phyloP scores from a whole-genome alignment of 495 filamentous ascomycete genomes.

The Neurospora sublineolata region DNA sequence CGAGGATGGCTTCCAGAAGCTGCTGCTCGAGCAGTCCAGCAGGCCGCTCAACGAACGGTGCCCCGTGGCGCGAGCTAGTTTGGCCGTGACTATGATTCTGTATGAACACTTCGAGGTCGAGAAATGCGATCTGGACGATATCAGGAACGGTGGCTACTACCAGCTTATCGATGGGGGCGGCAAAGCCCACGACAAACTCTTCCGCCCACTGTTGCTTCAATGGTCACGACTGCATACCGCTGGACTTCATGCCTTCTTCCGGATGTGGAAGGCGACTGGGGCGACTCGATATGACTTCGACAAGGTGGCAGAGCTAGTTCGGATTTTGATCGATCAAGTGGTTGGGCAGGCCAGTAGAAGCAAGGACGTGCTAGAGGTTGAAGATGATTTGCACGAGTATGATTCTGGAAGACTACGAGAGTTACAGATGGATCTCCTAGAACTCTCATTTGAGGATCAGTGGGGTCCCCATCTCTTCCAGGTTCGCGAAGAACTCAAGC shows the following conservation, averaged over 20 bases:
- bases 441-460: constrained; percentile 81
- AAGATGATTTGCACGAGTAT: constrained; percentile 77
- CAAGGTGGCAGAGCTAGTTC: constrained; percentile 80
- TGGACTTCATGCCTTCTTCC: constrained; percentile 78
- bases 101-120: constrained; percentile 96
- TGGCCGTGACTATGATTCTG: constrained; percentile 77
- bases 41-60: constrained; percentile 62
- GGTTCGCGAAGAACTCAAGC: constrained; percentile 83
- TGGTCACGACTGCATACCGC: constrained; percentile 93
- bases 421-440: constrained; percentile 89
- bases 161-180: constrained; percentile 58
- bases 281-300: constrained; percentile 79
- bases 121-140: constrained; percentile 72
- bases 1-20: constrained; percentile 83
- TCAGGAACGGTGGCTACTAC: constrained; percentile 46
- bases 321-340: constrained; percentile 84
- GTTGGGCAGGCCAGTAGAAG: constrained; percentile 73
- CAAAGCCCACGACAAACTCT: constrained; percentile 72
- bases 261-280: constrained; percentile 81
- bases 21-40: constrained; percentile 80
- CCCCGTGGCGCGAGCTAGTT: constrained; percentile 76
- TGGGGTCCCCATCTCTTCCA: constrained; percentile 86
- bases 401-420: constrained; percentile 66
- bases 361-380: constrained; percentile 78
- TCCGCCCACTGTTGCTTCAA: constrained; percentile 79